Evolutionary conservation across 495 filamentous ascomycete genomes (phyloP), one percentile per base, ranked within the genome.

Genomic region (Pseudevernia furfuracea): DNA sequence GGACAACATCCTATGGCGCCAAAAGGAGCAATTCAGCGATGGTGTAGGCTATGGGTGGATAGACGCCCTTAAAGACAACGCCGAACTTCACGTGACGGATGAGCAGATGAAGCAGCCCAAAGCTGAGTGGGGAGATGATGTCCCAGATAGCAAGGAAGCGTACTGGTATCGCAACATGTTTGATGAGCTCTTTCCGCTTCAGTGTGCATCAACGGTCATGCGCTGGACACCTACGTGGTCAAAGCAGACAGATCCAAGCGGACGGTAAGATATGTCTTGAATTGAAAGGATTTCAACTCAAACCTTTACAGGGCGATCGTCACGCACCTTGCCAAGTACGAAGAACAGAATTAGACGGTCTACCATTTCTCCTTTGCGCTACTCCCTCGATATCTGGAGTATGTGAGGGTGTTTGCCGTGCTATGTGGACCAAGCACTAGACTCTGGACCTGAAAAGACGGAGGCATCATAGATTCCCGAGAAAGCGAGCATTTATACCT

Each of bases 41-140:
- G 94, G 94, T 75, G 95, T 98, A 67, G 94, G 94, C 62, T 98
- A 98, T 79, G 92, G 95, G 66, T 98, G 94, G 94, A 97, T 97
- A 76, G 95, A 98, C 73, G 89, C 86, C 21, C 82, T 98, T 56
- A 98, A 96, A 82, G 95, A 97, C 74, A 85, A 87, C 66, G 95
- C 94, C 66, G 91, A 93, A 77, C 72, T 84, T 62, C 83, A 93
- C 48, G 88, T 98, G 49, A 93, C 88, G 30, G 92, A 97, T 72
- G 94, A 97, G 81, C 91, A 95, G 85, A 86, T 98, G 86, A 90
- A 90, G 81, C 90, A 91, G 81, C 92, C 93, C 59, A 96, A 96
- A 82, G 84, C 89, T 36, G 91, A 96, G 75, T 98, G 94, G 94
- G 93, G 90, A 41, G 75, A 76, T 58, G 94, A 98, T 70, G 83